Conservation (phyloP, 345 rosid genomes). For the Aegle marmelos region DNA sequence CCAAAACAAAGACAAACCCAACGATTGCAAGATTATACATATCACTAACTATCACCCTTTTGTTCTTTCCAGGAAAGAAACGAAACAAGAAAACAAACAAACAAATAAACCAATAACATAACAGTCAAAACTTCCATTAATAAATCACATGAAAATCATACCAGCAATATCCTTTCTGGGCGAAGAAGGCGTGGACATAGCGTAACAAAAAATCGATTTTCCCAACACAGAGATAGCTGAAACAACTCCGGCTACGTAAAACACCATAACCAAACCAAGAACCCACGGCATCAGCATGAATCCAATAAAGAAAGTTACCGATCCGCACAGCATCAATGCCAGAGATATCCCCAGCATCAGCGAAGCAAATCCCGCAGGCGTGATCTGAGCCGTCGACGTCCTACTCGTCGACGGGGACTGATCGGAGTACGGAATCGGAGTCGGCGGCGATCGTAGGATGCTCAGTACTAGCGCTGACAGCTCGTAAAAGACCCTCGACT, state of each 20-base stretch:
- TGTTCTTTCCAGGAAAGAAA: neutral
- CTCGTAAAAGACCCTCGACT: constrained; percentile 56
- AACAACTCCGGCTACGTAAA: constrained; percentile 78
- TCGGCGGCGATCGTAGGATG: constrained; percentile 67
- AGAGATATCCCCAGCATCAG: constrained; percentile 78
- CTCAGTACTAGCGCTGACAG: constrained; percentile 58
- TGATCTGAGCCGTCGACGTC: constrained; percentile 40
- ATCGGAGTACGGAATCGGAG: constrained; percentile 30
- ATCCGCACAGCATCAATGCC: constrained; percentile 84
- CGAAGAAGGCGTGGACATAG: constrained; percentile 45
- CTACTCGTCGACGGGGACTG: neutral
- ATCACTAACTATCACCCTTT: neutral
- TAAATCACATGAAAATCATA: constrained; percentile 10
- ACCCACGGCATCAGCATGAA: constrained; percentile 96
- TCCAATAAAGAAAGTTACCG: constrained; percentile 89
- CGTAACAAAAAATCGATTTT: constrained; percentile 56
- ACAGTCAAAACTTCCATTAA: neutral
- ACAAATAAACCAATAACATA: neutral
- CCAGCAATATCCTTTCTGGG: constrained; percentile 54
- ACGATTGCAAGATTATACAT: neutral
- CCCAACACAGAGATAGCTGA: constrained; percentile 67
- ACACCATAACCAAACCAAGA: constrained; percentile 61
- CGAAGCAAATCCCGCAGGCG: constrained; percentile 86
- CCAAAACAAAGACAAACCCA: neutral
- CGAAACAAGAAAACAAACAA: neutral